Conservation (phyloP, 2,329 filamentous ascomycete species). For the Epicoccum nigrum region DNA sequence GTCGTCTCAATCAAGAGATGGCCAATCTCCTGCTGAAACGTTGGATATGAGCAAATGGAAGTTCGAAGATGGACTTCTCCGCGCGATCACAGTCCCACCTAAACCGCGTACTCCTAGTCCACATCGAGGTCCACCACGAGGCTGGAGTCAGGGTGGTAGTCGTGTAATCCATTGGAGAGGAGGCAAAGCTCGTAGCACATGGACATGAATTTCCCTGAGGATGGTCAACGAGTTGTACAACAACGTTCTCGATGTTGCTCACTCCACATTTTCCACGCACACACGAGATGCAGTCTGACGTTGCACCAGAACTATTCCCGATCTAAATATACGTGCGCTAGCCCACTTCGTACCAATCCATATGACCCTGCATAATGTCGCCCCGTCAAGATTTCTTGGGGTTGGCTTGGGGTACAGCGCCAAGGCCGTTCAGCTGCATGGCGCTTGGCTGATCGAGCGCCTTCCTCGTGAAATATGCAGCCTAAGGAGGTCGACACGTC, state of each 20-base stretch:
- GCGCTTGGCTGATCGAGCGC: constrained; percentile 4
- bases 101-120: neutral
- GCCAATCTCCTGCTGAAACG: neutral
- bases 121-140: neutral
- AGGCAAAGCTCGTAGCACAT: neutral
- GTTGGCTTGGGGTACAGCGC: constrained; percentile 1
- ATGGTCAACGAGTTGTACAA: neutral
- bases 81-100: neutral
- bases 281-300: constrained; percentile 4
- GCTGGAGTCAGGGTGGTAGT: no score
- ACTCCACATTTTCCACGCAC: constrained; percentile 4
- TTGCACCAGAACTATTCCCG: constrained; percentile 1
- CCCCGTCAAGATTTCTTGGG: constrained; percentile 5
- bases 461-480: neutral
- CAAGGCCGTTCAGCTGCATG: constrained; percentile 9
- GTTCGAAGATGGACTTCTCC: neutral
- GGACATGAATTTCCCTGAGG: neutral
- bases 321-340: constrained; percentile 5
- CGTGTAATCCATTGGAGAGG: no score
- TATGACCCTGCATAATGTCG: constrained; percentile 3
- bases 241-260: neutral
- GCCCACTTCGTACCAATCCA: neutral
- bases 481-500: constrained; percentile 10
- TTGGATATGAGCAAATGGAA: neutral
- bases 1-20: neutral